phyloP scores from a whole-genome alignment of 2,329 filamentous ascomycete species.

The Teratosphaeria nubilosa region DNA sequence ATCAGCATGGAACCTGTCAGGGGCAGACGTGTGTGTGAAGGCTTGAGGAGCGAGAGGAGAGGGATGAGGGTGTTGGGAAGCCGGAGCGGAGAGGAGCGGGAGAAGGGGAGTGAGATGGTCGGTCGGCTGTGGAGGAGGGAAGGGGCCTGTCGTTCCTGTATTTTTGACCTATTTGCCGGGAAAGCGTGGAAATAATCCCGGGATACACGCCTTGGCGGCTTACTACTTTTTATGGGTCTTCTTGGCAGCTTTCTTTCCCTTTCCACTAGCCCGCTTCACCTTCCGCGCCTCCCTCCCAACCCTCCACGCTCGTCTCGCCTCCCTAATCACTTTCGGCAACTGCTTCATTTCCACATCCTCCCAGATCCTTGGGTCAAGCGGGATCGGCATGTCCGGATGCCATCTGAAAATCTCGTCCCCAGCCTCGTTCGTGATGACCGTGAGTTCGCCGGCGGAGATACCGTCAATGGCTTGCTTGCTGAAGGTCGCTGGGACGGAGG shows the following conservation, averaged over 20 bases:
- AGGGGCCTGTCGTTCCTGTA: too few species aligned
- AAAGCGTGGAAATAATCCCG: too few species aligned
- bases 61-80: too few species aligned
- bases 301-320: constrained; percentile 13
- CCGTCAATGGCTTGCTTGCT: background rate
- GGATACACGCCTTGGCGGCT: background rate
- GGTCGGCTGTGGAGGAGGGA: too few species aligned
- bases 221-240: background rate
- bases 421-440: constrained; percentile 5
- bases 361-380: constrained; percentile 13
- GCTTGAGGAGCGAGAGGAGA: too few species aligned
- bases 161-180: too few species aligned
- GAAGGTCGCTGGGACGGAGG: background rate
- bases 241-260: background rate
- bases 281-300: constrained; percentile 7
- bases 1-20: too few species aligned
- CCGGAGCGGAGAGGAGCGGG: too few species aligned
- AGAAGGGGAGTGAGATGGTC: too few species aligned
- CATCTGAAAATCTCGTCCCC: constrained; percentile 9
- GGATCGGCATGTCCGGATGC: constrained; percentile 4
- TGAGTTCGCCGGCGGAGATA: background rate
- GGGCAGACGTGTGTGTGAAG: too few species aligned
- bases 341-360: constrained; percentile 8
- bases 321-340: constrained; percentile 12
- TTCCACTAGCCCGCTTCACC: background rate